phyloP scores from a whole-genome alignment of 306 rosid genomes.

The apple (Malus domestica) region ASM211411v1 NC_041801.1:2040501-2041000 shows the following conservation, averaged over 20 bases:
- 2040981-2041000: slow-evolving; percentile 90
- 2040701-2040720: neutral
- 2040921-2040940: neutral
- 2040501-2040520: too few species aligned
- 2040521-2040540: too few species aligned
- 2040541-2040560: too few species aligned
- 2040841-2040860: neutral
- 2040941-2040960: slow-evolving; percentile 1
- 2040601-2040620: too few species aligned
- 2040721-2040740: neutral
- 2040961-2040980: slow-evolving; percentile 25
- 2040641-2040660: too few species aligned
- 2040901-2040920: neutral
- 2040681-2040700: neutral
- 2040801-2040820: too few species aligned
- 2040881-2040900: neutral
- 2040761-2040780: too few species aligned
- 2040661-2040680: neutral
- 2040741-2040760: neutral
- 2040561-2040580: neutral
- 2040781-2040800: too few species aligned
- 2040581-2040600: neutral
- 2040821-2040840: neutral
- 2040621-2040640: too few species aligned
- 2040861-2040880: neutral